These are phyloP conservation scores for Drechslerella stenobrocha DNA, from an alignment of 2,329 filamentous ascomycete genomes.

Conservation along the genomic window DNA sequence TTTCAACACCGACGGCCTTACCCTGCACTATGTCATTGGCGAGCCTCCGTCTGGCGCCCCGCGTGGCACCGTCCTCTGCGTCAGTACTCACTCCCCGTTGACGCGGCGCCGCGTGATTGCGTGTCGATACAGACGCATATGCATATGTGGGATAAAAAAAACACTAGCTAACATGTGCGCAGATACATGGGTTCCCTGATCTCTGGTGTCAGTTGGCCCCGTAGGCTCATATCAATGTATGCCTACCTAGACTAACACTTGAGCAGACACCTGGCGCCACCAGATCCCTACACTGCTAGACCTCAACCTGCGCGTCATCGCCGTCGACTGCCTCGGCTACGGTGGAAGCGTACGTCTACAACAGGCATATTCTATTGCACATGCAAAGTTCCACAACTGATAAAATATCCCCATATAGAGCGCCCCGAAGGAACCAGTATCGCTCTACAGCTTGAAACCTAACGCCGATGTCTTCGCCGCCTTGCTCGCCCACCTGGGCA, in stretches of 20 bases:
- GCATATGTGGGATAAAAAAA: not conserved
- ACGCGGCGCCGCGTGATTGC: too few relatives aligned
- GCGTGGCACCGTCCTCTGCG: conserved; percentile 51
- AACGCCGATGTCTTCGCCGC: conserved; percentile 74
- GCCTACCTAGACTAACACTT: not conserved
- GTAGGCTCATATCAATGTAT: not conserved
- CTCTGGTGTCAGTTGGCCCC: conserved; percentile 51
- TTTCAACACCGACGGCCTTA: conserved; percentile 53
- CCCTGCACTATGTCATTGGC: conserved; percentile 53
- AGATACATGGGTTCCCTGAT: conserved; percentile 53
- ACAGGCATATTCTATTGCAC: too few relatives aligned
- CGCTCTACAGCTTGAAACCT: conserved; percentile 71
- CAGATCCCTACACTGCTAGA: conserved; percentile 77
- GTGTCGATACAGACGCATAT: too few relatives aligned
- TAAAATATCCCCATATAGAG: conserved; percentile 52
- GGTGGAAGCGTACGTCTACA: conserved; percentile 72
- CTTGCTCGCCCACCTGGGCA: conserved; percentile 65
- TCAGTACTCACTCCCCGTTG: conserved; percentile 20
- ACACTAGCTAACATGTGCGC: conserved; percentile 6
- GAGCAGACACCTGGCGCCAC: conserved; percentile 76
- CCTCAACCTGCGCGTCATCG: conserved; percentile 76
- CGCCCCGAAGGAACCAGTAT: conserved; percentile 65
- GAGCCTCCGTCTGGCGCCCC: conserved; percentile 46
- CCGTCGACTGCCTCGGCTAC: conserved; percentile 85
- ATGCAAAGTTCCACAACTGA: conserved; percentile 52